Evolutionary conservation across 2,329 filamentous ascomycete species (phyloP).

Genomic region (Colletotrichum tamarilloi): DNA sequence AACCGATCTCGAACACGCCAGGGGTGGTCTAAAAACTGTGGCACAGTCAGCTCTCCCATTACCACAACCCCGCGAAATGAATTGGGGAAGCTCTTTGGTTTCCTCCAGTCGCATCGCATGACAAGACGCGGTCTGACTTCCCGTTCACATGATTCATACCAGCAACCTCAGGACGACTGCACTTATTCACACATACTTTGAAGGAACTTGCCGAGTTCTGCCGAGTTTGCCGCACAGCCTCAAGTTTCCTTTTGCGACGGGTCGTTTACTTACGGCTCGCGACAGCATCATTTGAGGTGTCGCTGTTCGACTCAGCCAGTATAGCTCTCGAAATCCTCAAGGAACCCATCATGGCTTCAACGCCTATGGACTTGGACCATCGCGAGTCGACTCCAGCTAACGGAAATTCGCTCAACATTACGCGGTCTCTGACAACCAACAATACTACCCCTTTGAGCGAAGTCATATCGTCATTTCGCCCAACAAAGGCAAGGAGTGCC

Average conservation of each 20-base stretch:
- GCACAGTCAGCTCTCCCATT: slow-evolving; percentile 3
- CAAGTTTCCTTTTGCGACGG: neutral
- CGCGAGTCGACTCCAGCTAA: slow-evolving; percentile 53
- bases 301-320: neutral
- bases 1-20: too few species aligned
- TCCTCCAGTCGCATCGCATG: neutral
- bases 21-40: neutral
- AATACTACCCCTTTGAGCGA: slow-evolving; percentile 78
- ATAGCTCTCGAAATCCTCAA: neutral
- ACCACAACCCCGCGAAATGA: neutral
- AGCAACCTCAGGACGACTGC: neutral
- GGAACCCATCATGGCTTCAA: slow-evolving; percentile 57
- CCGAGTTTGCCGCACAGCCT: neutral
- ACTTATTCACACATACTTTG: neutral
- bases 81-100: neutral
- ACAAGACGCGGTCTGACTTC: neutral
- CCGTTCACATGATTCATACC: neutral
- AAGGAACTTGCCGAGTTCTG: neutral
- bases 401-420: slow-evolving; percentile 61
- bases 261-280: neutral
- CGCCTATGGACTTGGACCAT: slow-evolving; percentile 68
- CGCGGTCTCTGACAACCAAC: slow-evolving; percentile 56
- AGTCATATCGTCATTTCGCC: slow-evolving; percentile 80
- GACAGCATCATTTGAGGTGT: neutral
- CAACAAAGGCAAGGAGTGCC: slow-evolving; percentile 73